Conservation (phyloP, 768 basidiomycete genomes). For the Cubamyces sp. region DNA sequence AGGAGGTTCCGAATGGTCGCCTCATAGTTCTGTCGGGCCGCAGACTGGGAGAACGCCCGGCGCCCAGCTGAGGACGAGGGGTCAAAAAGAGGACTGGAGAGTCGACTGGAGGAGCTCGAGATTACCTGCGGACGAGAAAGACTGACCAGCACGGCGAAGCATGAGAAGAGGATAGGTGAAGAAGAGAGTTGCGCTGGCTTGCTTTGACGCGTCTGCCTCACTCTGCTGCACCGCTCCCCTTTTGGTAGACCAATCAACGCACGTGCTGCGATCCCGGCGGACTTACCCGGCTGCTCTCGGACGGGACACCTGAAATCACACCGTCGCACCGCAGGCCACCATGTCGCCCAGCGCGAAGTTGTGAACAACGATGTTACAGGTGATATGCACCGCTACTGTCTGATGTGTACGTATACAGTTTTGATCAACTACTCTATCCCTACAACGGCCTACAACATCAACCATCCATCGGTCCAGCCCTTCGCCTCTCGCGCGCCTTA, state of each 20-base stretch:
- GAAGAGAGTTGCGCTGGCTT: constrained; percentile 23
- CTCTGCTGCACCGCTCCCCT: constrained; percentile 11
- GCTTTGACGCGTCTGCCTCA: constrained; percentile 16
- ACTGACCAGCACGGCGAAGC: constrained; percentile 66
- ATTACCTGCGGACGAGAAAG: constrained; percentile 57
- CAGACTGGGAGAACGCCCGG: constrained; percentile 83
- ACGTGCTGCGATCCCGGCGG: constrained; percentile 13
- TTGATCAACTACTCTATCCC: constrained; percentile 14
- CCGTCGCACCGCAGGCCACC: constrained; percentile 1
- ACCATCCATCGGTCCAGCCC: constrained; percentile 44
- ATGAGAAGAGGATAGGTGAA: constrained; percentile 38
- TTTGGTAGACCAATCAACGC: constrained; percentile 22
- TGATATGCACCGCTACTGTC: constrained; percentile 17
- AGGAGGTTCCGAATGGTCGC: constrained; percentile 90
- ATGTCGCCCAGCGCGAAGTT: neutral
- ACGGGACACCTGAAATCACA: neutral
- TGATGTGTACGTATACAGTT: constrained; percentile 26
- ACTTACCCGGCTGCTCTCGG: neutral
- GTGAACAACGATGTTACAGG: constrained; percentile 6
- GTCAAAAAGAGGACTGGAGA: neutral
- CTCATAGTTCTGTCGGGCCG: constrained; percentile 76
- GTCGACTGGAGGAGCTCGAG: neutral
- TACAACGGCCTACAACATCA: constrained; percentile 24
- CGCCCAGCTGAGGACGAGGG: constrained; percentile 52
- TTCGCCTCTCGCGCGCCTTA: constrained; percentile 69